Evolutionary conservation across 768 basidiomycete species (phyloP).

Genomic region (Serendipita sp.): DNA sequence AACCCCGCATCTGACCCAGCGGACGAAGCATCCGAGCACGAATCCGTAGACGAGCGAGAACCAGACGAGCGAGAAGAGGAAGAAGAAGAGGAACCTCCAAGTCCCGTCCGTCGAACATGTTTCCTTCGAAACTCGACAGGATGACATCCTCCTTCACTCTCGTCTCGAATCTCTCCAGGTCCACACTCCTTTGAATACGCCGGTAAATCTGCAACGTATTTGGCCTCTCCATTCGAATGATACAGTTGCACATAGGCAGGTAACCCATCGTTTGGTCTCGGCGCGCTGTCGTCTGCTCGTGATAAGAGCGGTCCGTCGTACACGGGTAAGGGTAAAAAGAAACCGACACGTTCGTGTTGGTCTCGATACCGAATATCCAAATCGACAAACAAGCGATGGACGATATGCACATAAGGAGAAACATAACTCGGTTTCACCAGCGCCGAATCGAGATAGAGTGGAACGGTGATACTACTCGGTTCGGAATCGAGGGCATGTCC

Average conservation of each 20-base stretch:
- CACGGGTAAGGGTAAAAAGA: background rate
- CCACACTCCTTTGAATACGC: constrained; percentile 1
- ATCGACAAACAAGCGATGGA: background rate
- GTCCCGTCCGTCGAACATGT: background rate
- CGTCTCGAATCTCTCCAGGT: background rate
- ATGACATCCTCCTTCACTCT: background rate
- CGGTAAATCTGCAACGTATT: background rate
- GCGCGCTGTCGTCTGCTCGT: no score
- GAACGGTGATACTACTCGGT: background rate
- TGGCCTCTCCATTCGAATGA: constrained; percentile 49
- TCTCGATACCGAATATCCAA: background rate
- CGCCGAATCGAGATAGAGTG: background rate
- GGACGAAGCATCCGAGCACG: no score
- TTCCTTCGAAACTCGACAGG: background rate
- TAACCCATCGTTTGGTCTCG: background rate
- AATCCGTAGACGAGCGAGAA: background rate
- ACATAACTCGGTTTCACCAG: background rate
- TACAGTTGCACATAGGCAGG: constrained; percentile 71
- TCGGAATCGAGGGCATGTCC: background rate
- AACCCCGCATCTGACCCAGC: no score
- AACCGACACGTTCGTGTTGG: background rate
- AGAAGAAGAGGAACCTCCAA: background rate
- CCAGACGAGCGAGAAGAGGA: background rate
- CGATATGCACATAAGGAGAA: constrained; percentile 1
- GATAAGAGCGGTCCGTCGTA: background rate